A percentile compares a stretch with the other conserved stretches of the same genome.
Evolutionary conservation across 306 rosid species (phyloP).

Genomic region (Dalbergia oliveri): DNA sequence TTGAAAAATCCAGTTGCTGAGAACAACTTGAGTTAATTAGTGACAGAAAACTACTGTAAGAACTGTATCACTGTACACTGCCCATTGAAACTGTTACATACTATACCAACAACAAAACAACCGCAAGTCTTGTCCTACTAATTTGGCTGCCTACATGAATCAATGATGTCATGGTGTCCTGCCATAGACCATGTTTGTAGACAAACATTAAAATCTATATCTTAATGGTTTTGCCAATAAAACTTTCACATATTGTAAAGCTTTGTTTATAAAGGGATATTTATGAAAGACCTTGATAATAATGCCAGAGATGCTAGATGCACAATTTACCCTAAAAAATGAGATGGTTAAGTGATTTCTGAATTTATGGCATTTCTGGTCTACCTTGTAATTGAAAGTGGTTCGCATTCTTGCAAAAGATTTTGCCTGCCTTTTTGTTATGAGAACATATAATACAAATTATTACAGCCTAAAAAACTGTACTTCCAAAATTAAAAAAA

Average conservation of each 20-base stretch:
- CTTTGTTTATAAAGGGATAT: neutral
- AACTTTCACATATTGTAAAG: too few species aligned
- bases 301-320: neutral
- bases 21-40: slow-evolving; percentile 21
- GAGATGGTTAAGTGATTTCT: slow-evolving; percentile 6
- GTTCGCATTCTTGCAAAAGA: slow-evolving; percentile 6
- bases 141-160: too few species aligned
- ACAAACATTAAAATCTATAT: neutral
- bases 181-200: neutral
- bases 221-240: too few species aligned
- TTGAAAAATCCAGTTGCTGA: slow-evolving; percentile 9
- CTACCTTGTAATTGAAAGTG: neutral
- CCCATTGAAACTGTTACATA: neutral
- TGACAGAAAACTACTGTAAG: neutral
- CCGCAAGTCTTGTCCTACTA: too few species aligned
- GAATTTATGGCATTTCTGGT: slow-evolving; percentile 4
- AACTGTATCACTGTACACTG: neutral
- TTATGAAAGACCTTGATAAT: neutral
- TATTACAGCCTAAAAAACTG: neutral
- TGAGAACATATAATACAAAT: slow-evolving; percentile 7
- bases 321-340: neutral
- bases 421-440: neutral
- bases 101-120: neutral
- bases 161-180: neutral
- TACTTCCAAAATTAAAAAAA: neutral